These are phyloP conservation scores for Lachancea thermotolerans DNA, from an alignment of 805 yeast species.

Conservation along the genomic window DNA sequence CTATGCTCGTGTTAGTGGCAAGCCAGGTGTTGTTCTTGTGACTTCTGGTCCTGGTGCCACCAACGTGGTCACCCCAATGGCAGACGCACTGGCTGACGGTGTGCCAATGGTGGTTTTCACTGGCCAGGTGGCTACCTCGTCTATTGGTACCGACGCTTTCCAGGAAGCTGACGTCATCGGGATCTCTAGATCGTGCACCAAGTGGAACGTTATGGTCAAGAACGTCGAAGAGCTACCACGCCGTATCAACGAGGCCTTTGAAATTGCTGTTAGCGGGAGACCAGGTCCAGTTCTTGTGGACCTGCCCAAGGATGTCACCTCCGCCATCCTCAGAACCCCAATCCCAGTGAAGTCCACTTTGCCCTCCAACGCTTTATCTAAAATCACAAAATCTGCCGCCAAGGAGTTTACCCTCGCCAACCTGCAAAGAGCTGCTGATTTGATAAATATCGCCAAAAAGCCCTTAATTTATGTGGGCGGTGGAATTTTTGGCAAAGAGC, in stretches of 20 bases:
- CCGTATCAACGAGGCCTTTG: slow-evolving; percentile 95
- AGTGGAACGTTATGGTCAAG: slow-evolving; percentile 99
- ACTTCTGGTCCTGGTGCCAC: slow-evolving; percentile 99
- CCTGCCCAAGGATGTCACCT: slow-evolving; percentile 96
- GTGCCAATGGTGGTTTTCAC: slow-evolving; percentile 94
- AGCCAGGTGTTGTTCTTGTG: slow-evolving; percentile 95
- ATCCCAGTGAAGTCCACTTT: slow-evolving; percentile 76
- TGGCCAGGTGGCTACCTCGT: slow-evolving; percentile 93
- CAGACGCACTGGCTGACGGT: slow-evolving; percentile 96
- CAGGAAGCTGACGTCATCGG: slow-evolving; percentile 99
- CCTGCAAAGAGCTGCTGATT: slow-evolving; percentile 66
- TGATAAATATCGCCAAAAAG: slow-evolving; percentile 75
- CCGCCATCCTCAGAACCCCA: slow-evolving; percentile 76
- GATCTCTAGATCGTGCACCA: slow-evolving; percentile 93
- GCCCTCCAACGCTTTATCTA: slow-evolving; percentile 62
- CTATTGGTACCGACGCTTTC: slow-evolving; percentile 98
- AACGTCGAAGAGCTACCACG: slow-evolving; percentile 89
- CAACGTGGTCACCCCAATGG: slow-evolving; percentile 96
- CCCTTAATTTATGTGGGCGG: slow-evolving; percentile 91
- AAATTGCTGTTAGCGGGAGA: slow-evolving; percentile 91
- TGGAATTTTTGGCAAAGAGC: slow-evolving; percentile 73
- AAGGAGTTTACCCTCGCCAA: slow-evolving; percentile 70
- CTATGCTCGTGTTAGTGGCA: slow-evolving; percentile 90
- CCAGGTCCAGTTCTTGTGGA: slow-evolving; percentile 99
- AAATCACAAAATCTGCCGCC: slow-evolving; percentile 61